A percentile compares a stretch with the other conserved stretches of the same genome.
Evolutionary conservation across 2,329 filamentous ascomycete species (phyloP).

Genomic region (Arachnopeziza araneosa): DNA sequence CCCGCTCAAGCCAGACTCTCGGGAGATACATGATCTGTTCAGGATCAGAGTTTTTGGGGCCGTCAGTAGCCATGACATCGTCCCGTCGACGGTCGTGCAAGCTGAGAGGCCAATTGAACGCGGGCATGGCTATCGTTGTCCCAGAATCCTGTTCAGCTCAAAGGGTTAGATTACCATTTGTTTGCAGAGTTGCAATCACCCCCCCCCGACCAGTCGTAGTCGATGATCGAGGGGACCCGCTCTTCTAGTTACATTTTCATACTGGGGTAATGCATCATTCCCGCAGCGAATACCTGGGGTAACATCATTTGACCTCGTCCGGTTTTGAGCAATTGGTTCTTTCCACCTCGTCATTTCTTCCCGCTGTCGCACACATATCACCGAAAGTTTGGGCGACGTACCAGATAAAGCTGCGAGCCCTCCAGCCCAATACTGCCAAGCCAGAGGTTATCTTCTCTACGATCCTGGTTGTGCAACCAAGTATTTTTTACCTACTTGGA

Average conservation of each 20-base stretch:
- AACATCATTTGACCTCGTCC: neutral
- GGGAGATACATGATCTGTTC: too few relatives aligned
- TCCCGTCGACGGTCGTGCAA: too few relatives aligned
- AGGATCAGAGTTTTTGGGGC: too few relatives aligned
- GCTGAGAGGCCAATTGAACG: neutral
- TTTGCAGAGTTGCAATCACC: neutral
- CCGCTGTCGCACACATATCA: slow-evolving; percentile 1
- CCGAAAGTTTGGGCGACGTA: slow-evolving; percentile 3
- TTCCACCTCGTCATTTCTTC: neutral
- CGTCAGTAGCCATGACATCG: too few relatives aligned
- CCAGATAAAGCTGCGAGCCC: neutral
- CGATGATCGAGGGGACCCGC: neutral
- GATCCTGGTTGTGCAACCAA: neutral
- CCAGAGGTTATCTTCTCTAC: neutral
- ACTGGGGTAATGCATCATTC: neutral
- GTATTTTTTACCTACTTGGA: neutral
- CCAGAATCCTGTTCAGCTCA: neutral
- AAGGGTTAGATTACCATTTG: too few relatives aligned
- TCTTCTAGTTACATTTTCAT: neutral
- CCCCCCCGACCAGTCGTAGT: neutral
- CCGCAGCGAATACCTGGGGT: neutral
- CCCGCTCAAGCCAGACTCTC: neutral
- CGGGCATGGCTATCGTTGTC: neutral
- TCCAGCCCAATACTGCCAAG: neutral
- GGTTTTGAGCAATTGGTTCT: neutral